Conservation (phyloP, 2,329 filamentous ascomycete genomes). For the Venturia carpophila region DNA sequence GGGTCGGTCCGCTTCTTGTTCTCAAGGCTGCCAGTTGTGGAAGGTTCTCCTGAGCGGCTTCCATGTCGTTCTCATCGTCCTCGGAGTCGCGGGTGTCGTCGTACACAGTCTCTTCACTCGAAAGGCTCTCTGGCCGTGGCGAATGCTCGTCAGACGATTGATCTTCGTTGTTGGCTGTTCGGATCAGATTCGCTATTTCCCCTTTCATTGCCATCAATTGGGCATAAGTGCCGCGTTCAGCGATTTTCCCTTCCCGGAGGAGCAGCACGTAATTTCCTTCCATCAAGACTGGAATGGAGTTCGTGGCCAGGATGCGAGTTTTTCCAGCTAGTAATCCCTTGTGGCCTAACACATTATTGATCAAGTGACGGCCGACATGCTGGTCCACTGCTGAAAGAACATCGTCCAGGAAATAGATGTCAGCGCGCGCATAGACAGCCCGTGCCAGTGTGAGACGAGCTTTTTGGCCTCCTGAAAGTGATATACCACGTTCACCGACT, state of each 20-base stretch:
- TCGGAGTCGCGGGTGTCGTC: conserved; percentile 39
- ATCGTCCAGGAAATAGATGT: conserved; percentile 91
- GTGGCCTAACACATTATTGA: conserved; percentile 83
- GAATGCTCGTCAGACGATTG: conserved; percentile 22
- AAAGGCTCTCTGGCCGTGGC: conserved; percentile 3
- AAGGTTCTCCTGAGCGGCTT: conserved; percentile 60
- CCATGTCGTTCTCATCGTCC: conserved; percentile 42
- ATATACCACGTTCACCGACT: conserved; percentile 94
- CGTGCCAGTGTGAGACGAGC: conserved; percentile 84
- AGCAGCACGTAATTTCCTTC: conserved; percentile 86
- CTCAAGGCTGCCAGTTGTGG: conserved; percentile 72
- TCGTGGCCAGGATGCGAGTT: conserved; percentile 88
- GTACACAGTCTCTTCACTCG: conserved; percentile 42
- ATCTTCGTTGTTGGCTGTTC: conserved; percentile 56
- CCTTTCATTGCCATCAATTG: conserved; percentile 93
- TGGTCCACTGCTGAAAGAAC: conserved; percentile 96
- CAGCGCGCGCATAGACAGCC: conserved; percentile 93
- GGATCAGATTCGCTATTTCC: conserved; percentile 76
- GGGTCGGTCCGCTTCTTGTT: conserved; percentile 44
- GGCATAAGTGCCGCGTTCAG: conserved; percentile 83
- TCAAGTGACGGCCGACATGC: conserved; percentile 89
- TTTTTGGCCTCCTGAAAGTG: conserved; percentile 91
- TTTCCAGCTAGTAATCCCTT: conserved; percentile 76
- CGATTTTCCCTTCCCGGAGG: conserved; percentile 71
- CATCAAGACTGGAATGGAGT: conserved; percentile 83